A percentile compares a stretch with the other conserved stretches of the same genome.
Conservation (phyloP, 495 filamentous ascomycete species). For the Aspergillus sparsus region DNA sequence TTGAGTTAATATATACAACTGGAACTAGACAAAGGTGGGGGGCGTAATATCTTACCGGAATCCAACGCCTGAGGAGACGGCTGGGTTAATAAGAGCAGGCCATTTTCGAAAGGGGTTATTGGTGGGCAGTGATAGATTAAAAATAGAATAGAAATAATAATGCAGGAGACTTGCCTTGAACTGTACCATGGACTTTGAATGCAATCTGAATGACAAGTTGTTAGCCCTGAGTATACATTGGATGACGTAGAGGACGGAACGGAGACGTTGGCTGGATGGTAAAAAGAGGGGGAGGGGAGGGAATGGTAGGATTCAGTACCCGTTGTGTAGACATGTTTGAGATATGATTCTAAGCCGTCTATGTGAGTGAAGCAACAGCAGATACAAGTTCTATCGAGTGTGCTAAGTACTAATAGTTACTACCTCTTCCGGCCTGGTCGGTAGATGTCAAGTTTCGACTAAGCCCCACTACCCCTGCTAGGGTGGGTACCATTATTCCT, state of each 20-base stretch:
- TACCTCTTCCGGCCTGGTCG: no score
- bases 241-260: slow-evolving; percentile 16
- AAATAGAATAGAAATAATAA: background rate
- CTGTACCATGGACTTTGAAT: slow-evolving; percentile 53
- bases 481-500: no score
- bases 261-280: background rate
- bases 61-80: slow-evolving; percentile 58
- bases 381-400: no score
- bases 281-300: background rate
- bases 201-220: slow-evolving; percentile 38
- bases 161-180: slow-evolving; percentile 45
- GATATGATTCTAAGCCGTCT: no score
- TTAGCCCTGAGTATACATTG: background rate
- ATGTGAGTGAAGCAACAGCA: no score
- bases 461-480: no score
- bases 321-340: slow-evolving; percentile 20
- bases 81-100: slow-evolving; percentile 13
- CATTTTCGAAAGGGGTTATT: background rate
- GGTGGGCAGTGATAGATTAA: background rate
- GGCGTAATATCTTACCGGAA: slow-evolving; percentile 65
- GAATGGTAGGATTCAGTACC: background rate
- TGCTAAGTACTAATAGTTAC: no score
- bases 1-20: background rate
- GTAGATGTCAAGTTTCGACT: no score
- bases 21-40: slow-evolving; percentile 17